Evolutionary conservation across 768 basidiomycete species (phyloP).

Genomic region (Mycena floridula): DNA sequence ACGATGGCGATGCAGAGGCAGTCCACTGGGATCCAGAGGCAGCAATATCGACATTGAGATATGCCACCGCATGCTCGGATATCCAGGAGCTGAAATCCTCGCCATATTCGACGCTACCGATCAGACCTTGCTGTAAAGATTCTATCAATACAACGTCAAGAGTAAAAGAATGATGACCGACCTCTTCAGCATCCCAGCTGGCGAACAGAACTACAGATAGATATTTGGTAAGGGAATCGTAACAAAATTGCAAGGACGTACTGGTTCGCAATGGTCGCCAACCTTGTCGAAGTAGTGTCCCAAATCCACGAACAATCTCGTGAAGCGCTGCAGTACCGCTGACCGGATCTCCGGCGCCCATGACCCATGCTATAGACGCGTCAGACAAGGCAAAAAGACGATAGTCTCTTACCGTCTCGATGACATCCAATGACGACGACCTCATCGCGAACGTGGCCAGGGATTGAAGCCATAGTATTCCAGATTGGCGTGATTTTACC

Average conservation of each 20-base stretch:
- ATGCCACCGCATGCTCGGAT: constrained; percentile 72
- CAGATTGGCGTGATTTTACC: constrained; percentile 82
- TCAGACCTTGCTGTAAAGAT: constrained; percentile 47
- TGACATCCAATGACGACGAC: constrained; percentile 86
- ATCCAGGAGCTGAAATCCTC: constrained; percentile 89
- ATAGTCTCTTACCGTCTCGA: constrained; percentile 61
- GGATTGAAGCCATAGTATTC: constrained; percentile 83
- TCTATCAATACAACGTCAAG: neutral
- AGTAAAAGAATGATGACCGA: constrained; percentile 8
- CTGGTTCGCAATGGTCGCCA: constrained; percentile 80
- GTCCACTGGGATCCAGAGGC: constrained; percentile 55
- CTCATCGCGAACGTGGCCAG: constrained; percentile 79
- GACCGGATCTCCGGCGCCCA: constrained; percentile 75
- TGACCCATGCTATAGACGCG: constrained; percentile 51
- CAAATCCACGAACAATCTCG: constrained; percentile 74
- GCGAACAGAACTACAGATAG: constrained; percentile 47
- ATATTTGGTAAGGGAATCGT: constrained; percentile 6
- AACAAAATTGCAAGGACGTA: constrained; percentile 6
- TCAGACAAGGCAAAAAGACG: neutral
- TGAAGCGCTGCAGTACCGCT: constrained; percentile 77
- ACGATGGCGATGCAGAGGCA: constrained; percentile 20
- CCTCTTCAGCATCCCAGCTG: constrained; percentile 74
- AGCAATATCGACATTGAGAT: constrained; percentile 76
- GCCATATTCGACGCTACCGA: constrained; percentile 90
- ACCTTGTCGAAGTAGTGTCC: constrained; percentile 56